Conservation (phyloP, 139 green algal species). For the Tetraselmis chui region DNA sequence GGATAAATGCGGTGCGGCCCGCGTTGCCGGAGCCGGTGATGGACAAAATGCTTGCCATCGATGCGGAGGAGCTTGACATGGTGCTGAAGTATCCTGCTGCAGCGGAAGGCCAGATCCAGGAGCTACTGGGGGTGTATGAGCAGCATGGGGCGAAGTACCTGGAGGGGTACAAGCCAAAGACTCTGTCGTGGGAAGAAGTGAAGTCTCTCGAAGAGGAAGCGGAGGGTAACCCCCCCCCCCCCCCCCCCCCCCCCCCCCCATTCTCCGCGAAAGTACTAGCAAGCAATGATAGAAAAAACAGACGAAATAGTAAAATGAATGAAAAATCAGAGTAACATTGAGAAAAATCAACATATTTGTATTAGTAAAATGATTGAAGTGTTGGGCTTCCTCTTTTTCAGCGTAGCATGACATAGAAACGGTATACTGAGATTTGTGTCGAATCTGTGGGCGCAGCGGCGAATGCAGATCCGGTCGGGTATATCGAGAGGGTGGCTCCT, state of each 20-base stretch:
- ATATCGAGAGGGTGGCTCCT: not conserved
- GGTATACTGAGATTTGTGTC: too few species aligned
- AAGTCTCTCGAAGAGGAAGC: slow-evolving; percentile 25
- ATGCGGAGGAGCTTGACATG: slow-evolving; percentile 68
- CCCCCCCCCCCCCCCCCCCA: too few species aligned
- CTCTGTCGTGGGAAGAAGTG: slow-evolving; percentile 49
- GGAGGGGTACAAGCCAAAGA: slow-evolving; percentile 20
- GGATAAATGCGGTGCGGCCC: slow-evolving; percentile 35
- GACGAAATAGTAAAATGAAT: too few species aligned
- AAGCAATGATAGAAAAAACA: too few species aligned
- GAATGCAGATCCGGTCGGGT: not conserved
- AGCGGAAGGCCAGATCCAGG: slow-evolving; percentile 17
- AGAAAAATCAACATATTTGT: too few species aligned
- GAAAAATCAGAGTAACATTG: too few species aligned
- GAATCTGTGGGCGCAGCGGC: not conserved
- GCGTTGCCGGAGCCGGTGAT: slow-evolving; percentile 55
- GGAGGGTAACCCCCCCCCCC: not conserved
- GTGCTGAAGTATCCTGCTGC: slow-evolving; percentile 54
- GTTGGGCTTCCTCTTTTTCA: too few species aligned
- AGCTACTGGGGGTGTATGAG: slow-evolving; percentile 35
- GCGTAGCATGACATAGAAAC: too few species aligned
- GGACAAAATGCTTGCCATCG: slow-evolving; percentile 60
- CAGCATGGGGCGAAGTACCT: slow-evolving; percentile 15
- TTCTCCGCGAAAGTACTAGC: too few species aligned
- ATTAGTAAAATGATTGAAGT: too few species aligned